These are phyloP conservation scores for Bothriochloa decipiens DNA, from an alignment of 176 grass and related monocot genomes.

Conservation along the genomic window DNA sequence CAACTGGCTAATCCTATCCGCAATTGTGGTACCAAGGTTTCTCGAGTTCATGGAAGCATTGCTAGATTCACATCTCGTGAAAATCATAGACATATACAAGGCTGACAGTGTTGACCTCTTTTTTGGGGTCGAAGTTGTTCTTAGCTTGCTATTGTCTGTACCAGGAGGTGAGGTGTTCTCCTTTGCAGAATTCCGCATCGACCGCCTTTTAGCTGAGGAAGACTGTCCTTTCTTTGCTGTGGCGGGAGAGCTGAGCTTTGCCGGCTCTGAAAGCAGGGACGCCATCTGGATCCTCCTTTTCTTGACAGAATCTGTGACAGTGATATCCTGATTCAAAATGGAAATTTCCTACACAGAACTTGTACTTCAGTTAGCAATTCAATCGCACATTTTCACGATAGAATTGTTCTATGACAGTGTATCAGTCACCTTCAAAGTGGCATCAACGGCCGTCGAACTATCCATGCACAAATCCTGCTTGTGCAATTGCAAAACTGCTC, in stretches of 20 bases:
- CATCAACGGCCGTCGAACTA: not conserved
- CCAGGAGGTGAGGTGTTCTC: slow-evolving; percentile 62
- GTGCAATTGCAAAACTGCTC: not conserved
- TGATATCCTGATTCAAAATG: slow-evolving; percentile 50
- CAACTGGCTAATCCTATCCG: slow-evolving; percentile 52
- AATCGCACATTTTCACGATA: not conserved
- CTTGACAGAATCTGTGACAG: slow-evolving; percentile 28
- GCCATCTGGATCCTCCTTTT: slow-evolving; percentile 45
- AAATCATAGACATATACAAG: slow-evolving; percentile 40
- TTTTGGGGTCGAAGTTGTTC: slow-evolving; percentile 20
- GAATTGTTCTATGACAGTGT: not conserved
- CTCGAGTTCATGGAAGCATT: slow-evolving; percentile 35
- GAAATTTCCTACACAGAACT: slow-evolving; percentile 60
- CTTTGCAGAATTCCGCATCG: slow-evolving; percentile 40
- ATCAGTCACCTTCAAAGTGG: slow-evolving; percentile 35
- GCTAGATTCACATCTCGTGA: slow-evolving; percentile 32
- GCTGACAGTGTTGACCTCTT: slow-evolving; percentile 40
- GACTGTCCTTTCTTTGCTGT: slow-evolving; percentile 31
- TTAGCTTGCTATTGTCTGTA: slow-evolving; percentile 15
- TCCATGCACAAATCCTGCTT: not conserved
- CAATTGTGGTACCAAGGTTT: slow-evolving; percentile 40
- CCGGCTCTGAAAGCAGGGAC: slow-evolving; percentile 46
- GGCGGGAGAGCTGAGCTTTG: slow-evolving; percentile 37
- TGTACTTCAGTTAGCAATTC: not conserved
- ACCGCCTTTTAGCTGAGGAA: slow-evolving; percentile 20